Percentiles rank a stretch among this genome's conserved stretches.
Evolutionary conservation across 108 stramenopile species (phyloP).

Genomic region (Phaeodactylum tricornutum): DNA sequence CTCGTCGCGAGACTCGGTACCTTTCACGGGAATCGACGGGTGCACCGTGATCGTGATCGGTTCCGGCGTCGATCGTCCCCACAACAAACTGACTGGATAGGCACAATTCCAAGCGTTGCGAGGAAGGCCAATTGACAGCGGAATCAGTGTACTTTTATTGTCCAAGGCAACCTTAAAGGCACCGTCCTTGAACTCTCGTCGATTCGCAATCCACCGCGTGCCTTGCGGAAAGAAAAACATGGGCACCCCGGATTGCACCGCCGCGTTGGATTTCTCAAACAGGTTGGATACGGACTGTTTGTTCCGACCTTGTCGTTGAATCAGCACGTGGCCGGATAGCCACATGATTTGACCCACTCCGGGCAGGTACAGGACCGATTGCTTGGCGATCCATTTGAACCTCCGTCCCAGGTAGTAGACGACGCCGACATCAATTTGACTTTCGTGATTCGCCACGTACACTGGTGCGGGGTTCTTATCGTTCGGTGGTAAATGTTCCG

Average conservation of each 20-base stretch:
- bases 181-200: conserved; percentile 77
- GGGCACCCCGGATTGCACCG: conserved; percentile 57
- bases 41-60: conserved; percentile 59
- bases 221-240: conserved; percentile 86
- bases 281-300: conserved; percentile 21
- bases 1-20: conserved; percentile 44
- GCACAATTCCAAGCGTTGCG: conserved; percentile 56
- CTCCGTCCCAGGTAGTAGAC: conserved; percentile 46
- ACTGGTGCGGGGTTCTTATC: conserved; percentile 43
- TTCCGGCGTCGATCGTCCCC: conserved; percentile 16
- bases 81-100: conserved; percentile 50
- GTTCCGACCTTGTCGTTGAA: conserved; percentile 42
- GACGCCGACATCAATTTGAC: conserved; percentile 60
- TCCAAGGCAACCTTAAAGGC: conserved; percentile 62
- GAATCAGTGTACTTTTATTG: conserved; percentile 41
- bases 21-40: conserved; percentile 35
- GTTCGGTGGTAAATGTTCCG: conserved; percentile 39
- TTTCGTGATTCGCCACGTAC: conserved; percentile 70
- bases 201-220: conserved; percentile 61
- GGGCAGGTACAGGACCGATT: conserved; percentile 49
- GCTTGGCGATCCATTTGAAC: conserved; percentile 77
- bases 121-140: conserved; percentile 72
- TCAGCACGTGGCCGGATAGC: conserved; percentile 57
- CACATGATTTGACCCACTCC: conserved; percentile 71
- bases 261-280: conserved; percentile 51